Evolutionary conservation across 2,329 filamentous ascomycete species (phyloP).

Genomic region (Neophaeococcomyces aloes): DNA sequence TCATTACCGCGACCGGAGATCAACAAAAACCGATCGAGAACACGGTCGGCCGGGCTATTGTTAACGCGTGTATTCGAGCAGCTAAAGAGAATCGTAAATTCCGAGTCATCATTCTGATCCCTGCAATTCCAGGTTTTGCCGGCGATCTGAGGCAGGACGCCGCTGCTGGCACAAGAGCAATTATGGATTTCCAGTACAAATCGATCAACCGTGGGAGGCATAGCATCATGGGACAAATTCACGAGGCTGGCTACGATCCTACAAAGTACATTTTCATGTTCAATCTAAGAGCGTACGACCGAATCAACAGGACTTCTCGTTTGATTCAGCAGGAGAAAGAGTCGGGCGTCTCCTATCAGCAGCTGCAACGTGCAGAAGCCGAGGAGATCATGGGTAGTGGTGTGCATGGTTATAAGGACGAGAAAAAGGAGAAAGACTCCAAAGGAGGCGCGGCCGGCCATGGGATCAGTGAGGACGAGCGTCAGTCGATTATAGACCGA

Average conservation of each 20-base stretch:
- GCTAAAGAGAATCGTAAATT: slow-evolving; percentile 78
- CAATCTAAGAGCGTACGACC: slow-evolving; percentile 86
- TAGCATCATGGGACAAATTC: slow-evolving; percentile 75
- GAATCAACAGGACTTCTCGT: slow-evolving; percentile 69
- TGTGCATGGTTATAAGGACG: slow-evolving; percentile 48
- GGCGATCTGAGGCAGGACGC: slow-evolving; percentile 77
- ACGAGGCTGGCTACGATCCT: slow-evolving; percentile 25
- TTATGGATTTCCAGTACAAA: slow-evolving; percentile 99
- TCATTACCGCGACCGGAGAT: slow-evolving; percentile 89
- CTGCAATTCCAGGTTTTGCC: slow-evolving; percentile 85
- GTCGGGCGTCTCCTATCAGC: slow-evolving; percentile 72
- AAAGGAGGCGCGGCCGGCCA: slow-evolving; percentile 8
- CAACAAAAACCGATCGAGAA: slow-evolving; percentile 79
- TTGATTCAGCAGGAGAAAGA: slow-evolving; percentile 67
- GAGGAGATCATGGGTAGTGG: slow-evolving; percentile 75
- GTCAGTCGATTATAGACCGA: slow-evolving; percentile 36
- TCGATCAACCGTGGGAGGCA: slow-evolving; percentile 85
- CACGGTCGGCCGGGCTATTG: slow-evolving; percentile 75
- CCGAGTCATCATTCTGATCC: slow-evolving; percentile 79
- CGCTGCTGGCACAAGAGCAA: slow-evolving; percentile 76
- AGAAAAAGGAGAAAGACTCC: slow-evolving; percentile 24
- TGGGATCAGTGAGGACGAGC: slow-evolving; percentile 27
- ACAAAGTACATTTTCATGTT: slow-evolving; percentile 78
- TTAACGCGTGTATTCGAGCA: slow-evolving; percentile 76
- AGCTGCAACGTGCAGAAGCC: slow-evolving; percentile 77